A percentile compares a stretch with the other conserved stretches of the same genome.
Conservation (phyloP, 2,329 filamentous ascomycete genomes). For the Coniochaeta hoffmannii region DNA sequence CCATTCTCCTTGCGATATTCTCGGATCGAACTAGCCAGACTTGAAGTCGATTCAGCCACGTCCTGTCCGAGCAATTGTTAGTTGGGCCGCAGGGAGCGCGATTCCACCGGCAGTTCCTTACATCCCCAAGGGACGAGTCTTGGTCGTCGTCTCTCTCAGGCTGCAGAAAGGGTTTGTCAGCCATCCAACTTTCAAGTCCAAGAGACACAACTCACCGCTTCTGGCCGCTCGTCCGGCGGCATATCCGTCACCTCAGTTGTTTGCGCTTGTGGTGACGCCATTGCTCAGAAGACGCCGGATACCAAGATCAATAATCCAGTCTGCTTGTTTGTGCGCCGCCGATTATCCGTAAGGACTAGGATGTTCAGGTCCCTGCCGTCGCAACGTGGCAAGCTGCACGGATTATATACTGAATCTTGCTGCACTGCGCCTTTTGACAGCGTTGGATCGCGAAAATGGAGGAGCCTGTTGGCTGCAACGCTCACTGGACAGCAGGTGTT, state of each 20-base stretch:
- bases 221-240: constrained; percentile 8
- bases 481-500: not conserved
- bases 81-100: not conserved
- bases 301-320: not conserved
- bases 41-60: constrained; percentile 2
- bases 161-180: not conserved
- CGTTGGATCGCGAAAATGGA: not conserved
- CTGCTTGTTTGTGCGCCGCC: not conserved
- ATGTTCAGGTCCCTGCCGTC: not conserved
- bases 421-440: not conserved
- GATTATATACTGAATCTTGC: not conserved
- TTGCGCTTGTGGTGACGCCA: not conserved
- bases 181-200: not conserved
- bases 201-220: constrained; percentile 10
- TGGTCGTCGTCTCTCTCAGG: not conserved
- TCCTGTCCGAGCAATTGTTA: constrained; percentile 4
- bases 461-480: not conserved
- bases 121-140: not conserved
- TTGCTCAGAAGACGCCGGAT: not conserved
- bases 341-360: not conserved
- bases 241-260: not conserved
- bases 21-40: constrained; percentile 3
- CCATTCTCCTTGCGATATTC: constrained; percentile 7
- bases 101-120: not conserved
- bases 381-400: not conserved